Percentiles rank a stretch among this genome's conserved stretches.
Conservation (phyloP, 257 asterid species). For the Gentiana macrophylla region DNA sequence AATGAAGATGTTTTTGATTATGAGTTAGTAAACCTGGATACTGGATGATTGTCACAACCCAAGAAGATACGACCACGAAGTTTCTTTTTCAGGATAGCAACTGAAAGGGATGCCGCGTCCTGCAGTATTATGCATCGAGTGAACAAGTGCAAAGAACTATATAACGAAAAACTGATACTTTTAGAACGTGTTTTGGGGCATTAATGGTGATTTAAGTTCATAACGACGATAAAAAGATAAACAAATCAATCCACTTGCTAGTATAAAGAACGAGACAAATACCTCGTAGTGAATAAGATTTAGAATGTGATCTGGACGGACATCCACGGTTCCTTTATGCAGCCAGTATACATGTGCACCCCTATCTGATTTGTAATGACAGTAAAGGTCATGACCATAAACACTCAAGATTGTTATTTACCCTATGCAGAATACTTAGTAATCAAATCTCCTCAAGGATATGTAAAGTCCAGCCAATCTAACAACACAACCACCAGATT, state of each 20-base stretch:
- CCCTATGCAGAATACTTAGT: not conserved
- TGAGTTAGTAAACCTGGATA: slow-evolving; percentile 47
- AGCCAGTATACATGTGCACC: slow-evolving; percentile 87
- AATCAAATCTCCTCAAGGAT: slow-evolving; percentile 40
- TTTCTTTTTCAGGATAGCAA: slow-evolving; percentile 59
- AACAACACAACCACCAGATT: slow-evolving; percentile 77
- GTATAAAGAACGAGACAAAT: slow-evolving; percentile 1
- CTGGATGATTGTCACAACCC: slow-evolving; percentile 85
- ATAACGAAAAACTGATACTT: not conserved
- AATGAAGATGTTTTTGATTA: not conserved
- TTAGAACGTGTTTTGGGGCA: no score
- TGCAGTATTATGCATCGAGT: slow-evolving; percentile 11
- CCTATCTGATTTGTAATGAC: slow-evolving; percentile 62
- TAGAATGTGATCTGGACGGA: slow-evolving; percentile 90
- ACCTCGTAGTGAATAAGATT: slow-evolving; percentile 96
- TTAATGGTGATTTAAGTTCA: no score
- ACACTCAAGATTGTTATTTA: not conserved
- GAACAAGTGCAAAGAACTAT: not conserved
- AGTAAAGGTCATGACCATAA: slow-evolving; percentile 38
- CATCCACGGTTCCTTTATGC: slow-evolving; percentile 58
- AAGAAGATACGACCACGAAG: slow-evolving; percentile 48
- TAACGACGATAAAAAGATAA: no score
- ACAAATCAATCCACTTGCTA: no score
- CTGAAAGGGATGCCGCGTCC: slow-evolving; percentile 90
- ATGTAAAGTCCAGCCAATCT: slow-evolving; percentile 98